Evolutionary conservation across 2,329 filamentous ascomycete species (phyloP), one percentile per base, ranked within the genome.

Genomic region (Lecanoromycetidae sp.): DNA sequence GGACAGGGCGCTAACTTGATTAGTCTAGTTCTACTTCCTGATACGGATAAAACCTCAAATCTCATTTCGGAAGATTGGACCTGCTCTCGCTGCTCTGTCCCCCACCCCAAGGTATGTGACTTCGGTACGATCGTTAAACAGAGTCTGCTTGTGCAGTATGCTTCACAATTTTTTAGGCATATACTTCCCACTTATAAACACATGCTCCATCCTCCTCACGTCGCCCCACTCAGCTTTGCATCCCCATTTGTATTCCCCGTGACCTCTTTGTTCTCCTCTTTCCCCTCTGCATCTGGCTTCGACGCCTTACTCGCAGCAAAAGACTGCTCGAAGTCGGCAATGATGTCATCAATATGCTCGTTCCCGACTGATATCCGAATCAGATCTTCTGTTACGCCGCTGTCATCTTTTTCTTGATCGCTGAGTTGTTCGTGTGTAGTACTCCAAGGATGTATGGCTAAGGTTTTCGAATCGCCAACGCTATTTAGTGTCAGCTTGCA

Each of bases 291-390:
- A 3, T 44, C 32, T 4, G 41, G 36, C 35, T 52, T 56, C 9
- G 72, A 65, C 6, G 69, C 73, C 20, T 64, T 58, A 0, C 76
- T 74, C 22, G 76, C 73, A 61, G 78, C 75, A 66, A 95, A 93
- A 0, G 85, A 84, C 71, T 94, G 88, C 65, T 90, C 82, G 62
- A 96, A 95, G 67, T 96, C 90, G 57, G 80, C 83, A 60, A 94
- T 91, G 59, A 96, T 95, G 61, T 96, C 90, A 69, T 94, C 88
- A 62, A 96, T 94, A 64, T 95, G 87, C 70, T 96, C 90, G 1
- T 84, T 94, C 44, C 90, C 90, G 50, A 95, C 88, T 0, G 88
- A 95, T 60, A 96, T 91, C 53, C 90, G 84, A 65, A 96, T 94
- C 32, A 88, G 79, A 60, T 94, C 90, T 74, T 87, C 63, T 13